Conservation (phyloP, 768 basidiomycete species). For the Trametes maxima region DNA sequence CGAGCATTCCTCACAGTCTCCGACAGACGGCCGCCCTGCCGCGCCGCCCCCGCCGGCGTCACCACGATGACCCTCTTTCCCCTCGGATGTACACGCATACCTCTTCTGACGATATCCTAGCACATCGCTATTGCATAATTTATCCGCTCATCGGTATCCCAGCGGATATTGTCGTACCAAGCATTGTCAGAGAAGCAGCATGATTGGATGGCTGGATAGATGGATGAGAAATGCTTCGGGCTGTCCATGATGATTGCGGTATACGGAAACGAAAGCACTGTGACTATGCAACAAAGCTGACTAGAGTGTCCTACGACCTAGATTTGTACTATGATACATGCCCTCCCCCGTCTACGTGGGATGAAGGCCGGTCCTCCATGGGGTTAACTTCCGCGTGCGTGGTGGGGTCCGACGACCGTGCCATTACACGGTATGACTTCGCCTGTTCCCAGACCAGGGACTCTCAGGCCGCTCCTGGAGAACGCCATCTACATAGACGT, state of each 20-base stretch:
- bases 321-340: not conserved
- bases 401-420: not conserved
- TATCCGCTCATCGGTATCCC: not conserved
- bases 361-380: too few species aligned
- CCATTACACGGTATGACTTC: not conserved
- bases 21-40: not conserved
- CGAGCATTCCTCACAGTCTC: constrained; percentile 1
- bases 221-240: too few species aligned
- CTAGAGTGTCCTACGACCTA: constrained; percentile 7
- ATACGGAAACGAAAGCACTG: constrained; percentile 8
- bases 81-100: not conserved
- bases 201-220: too few species aligned
- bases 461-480: constrained; percentile 43
- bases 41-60: not conserved
- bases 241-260: not conserved
- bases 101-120: not conserved
- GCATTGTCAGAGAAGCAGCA: too few species aligned
- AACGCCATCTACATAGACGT: constrained; percentile 62
- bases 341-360: not conserved
- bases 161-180: too few species aligned
- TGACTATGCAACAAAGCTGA: constrained; percentile 10
- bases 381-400: too few species aligned
- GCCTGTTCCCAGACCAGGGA: constrained; percentile 13
- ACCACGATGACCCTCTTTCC: not conserved
- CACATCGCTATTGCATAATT: not conserved